Evolutionary conservation across 2,329 filamentous ascomycete species (phyloP).

Genomic region (Neoscytalidium dimidiatum): DNA sequence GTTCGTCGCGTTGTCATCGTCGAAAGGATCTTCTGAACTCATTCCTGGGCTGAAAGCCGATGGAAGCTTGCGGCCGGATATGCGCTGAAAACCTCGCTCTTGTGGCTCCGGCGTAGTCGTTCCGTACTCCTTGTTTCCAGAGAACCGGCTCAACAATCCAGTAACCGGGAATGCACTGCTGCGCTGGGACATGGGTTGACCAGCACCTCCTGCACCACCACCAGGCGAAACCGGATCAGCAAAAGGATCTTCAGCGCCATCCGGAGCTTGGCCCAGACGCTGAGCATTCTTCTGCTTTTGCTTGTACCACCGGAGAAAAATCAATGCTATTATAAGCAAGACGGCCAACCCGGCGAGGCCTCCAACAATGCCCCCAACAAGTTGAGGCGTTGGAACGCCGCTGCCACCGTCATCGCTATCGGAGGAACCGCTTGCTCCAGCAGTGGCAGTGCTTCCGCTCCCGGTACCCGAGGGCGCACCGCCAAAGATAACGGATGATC

Average conservation of each 20-base stretch:
- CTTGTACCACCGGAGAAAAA: conserved; percentile 57
- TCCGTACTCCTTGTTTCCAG: conserved; percentile 39
- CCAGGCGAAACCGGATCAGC: conserved; percentile 21
- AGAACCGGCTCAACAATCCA: conserved; percentile 39
- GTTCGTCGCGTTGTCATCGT: conserved; percentile 29
- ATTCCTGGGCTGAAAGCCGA: conserved; percentile 52
- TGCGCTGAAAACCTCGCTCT: conserved; percentile 49
- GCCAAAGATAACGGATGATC: conserved; percentile 22
- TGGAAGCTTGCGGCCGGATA: conserved; percentile 52
- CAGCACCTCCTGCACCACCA: background rate
- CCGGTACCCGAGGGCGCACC: conserved; percentile 24
- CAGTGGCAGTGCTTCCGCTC: conserved; percentile 14
- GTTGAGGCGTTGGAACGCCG: conserved; percentile 50
- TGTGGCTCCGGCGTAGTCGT: conserved; percentile 16
- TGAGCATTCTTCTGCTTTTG: conserved; percentile 26
- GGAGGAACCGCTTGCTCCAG: conserved; percentile 11
- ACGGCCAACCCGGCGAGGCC: conserved; percentile 60
- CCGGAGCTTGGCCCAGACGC: conserved; percentile 20
- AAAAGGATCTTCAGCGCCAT: conserved; percentile 18
- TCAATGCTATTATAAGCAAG: conserved; percentile 51
- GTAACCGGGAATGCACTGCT: conserved; percentile 42
- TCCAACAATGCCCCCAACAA: conserved; percentile 65
- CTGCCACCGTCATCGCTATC: conserved; percentile 22
- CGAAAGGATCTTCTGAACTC: conserved; percentile 34
- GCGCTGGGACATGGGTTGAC: conserved; percentile 44